Evolutionary conservation across 2,329 filamentous ascomycete species (phyloP).

Genomic region (Exophiala bonariae): DNA sequence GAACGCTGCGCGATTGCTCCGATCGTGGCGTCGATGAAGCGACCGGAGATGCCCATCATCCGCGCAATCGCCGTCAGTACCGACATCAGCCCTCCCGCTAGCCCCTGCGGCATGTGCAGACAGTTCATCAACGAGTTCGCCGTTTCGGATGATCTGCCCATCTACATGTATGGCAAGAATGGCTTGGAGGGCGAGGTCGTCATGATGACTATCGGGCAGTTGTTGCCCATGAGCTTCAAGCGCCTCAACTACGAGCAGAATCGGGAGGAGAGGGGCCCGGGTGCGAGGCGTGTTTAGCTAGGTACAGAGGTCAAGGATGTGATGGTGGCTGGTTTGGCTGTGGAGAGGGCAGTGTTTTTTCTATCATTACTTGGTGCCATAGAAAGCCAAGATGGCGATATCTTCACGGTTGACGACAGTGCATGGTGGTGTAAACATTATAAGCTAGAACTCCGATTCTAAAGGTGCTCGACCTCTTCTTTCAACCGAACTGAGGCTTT

Average conservation of each 20-base stretch:
- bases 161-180: constrained; percentile 91
- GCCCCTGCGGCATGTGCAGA: constrained; percentile 88
- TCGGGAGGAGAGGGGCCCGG: not conserved
- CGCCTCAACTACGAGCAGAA: constrained; percentile 44
- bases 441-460: too few relatives aligned
- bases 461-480: not conserved
- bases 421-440: not conserved
- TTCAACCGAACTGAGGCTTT: not conserved
- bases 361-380: too few relatives aligned
- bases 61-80: constrained; percentile 83
- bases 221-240: constrained; percentile 56
- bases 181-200: constrained; percentile 50
- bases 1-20: constrained; percentile 86
- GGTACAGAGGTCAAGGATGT: too few relatives aligned
- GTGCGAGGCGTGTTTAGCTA: too few relatives aligned
- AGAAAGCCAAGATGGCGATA: too few relatives aligned
- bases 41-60: constrained; percentile 55
- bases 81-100: constrained; percentile 65
- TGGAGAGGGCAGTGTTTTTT: too few relatives aligned
- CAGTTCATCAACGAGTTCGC: constrained; percentile 63
- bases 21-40: constrained; percentile 59
- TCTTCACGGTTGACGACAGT: too few relatives aligned
- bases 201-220: constrained; percentile 67
- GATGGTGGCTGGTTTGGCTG: too few relatives aligned
- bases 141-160: constrained; percentile 60